These are phyloP conservation scores for Taphrina sp. DNA, from an alignment of 1,139 yeast genomes.

Conservation along the genomic window DNA sequence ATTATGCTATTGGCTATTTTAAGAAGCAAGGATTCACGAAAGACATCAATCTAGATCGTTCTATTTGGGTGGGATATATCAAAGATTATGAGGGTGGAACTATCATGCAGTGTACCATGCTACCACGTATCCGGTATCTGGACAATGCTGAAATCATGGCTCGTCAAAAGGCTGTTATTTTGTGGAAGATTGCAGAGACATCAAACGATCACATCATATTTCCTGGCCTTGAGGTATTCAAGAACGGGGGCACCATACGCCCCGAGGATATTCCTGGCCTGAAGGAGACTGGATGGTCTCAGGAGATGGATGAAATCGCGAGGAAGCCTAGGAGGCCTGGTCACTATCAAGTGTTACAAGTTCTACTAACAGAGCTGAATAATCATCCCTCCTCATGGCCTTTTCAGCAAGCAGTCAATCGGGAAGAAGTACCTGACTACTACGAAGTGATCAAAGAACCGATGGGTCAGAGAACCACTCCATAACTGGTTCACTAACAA, in stretches of 20 bases:
- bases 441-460: conserved; percentile 96
- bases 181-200: conserved; percentile 74
- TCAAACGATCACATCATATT: conserved; percentile 77
- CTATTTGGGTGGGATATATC: conserved; percentile 96
- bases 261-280: conserved; percentile 49
- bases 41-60: conserved; percentile 79
- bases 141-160: conserved; percentile 84
- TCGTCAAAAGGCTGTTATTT: conserved; percentile 86
- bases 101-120: conserved; percentile 93
- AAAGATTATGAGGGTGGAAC: conserved; percentile 99
- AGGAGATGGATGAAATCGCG: conserved; percentile 95
- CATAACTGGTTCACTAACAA: no score
- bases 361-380: conserved; percentile 78
- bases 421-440: conserved; percentile 93
- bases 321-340: conserved; percentile 94
- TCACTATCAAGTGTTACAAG: conserved; percentile 90
- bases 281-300: conserved; percentile 94
- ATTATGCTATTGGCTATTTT: conserved; percentile 97
- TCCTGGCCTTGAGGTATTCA: conserved; percentile 75
- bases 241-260: conserved; percentile 45
- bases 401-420: conserved; percentile 85
- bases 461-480: conserved; percentile 51
- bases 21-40: conserved; percentile 97
- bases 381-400: conserved; percentile 99
- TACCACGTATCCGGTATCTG: conserved; percentile 79